These are phyloP conservation scores for Xylaria acuta DNA, from an alignment of 495 filamentous ascomycete species.

Conservation along the genomic window DNA sequence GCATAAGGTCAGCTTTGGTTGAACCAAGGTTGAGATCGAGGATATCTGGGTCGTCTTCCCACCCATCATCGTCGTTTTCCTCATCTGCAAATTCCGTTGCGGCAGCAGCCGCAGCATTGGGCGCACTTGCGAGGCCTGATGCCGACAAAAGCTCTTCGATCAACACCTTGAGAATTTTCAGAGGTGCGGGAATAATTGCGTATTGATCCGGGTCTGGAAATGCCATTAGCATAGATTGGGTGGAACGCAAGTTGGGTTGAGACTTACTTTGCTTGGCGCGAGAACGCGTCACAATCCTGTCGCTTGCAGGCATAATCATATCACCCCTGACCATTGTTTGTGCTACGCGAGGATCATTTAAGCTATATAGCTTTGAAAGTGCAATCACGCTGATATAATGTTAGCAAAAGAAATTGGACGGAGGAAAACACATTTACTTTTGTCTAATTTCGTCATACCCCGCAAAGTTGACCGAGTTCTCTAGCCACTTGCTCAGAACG, in stretches of 20 bases:
- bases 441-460: conserved; percentile 97
- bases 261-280: conserved; percentile 73
- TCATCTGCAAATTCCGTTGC: conserved; percentile 62
- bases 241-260: not conserved
- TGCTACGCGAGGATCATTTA: conserved; percentile 81
- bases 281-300: conserved; percentile 91
- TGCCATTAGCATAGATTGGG: conserved; percentile 26
- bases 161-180: conserved; percentile 96
- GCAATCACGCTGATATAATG: conserved; percentile 73
- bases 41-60: conserved; percentile 85
- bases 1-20: conserved; percentile 79
- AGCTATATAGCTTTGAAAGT: conserved; percentile 82
- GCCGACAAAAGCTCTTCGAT: conserved; percentile 84
- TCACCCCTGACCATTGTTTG: conserved; percentile 90
- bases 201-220: conserved; percentile 79
- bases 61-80: conserved; percentile 74
- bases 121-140: conserved; percentile 52
- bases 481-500: conserved; percentile 92
- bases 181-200: conserved; percentile 82
- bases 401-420: conserved; percentile 43
- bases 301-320: conserved; percentile 78
- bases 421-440: conserved; percentile 64
- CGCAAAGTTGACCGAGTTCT: conserved; percentile 93
- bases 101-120: conserved; percentile 62
- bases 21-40: conserved; percentile 73